phyloP scores from a whole-genome alignment of 139 green algal species.

The Chlorella sp. region DNA sequence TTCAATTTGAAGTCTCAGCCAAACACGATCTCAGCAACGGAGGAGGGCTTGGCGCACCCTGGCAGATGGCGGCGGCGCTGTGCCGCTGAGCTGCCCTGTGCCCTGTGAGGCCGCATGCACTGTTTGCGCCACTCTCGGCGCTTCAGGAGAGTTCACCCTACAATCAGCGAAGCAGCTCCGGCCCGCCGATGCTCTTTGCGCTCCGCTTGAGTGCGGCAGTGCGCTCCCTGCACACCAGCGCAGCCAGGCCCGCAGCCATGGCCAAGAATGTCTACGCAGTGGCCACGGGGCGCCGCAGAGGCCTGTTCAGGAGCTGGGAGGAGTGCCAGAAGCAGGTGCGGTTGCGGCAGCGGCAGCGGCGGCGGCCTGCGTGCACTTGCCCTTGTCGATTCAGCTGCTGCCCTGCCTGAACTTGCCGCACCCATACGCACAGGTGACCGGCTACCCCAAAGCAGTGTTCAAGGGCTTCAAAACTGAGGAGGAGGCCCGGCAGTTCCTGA shows the following conservation, averaged over 20 bases:
- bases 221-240: constrained; percentile 1
- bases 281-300: constrained; percentile 31
- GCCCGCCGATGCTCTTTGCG: background rate
- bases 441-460: background rate
- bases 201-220: background rate
- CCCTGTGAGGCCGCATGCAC: too few species aligned
- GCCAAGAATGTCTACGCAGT: constrained; percentile 28
- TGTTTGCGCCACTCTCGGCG: too few species aligned
- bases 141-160: background rate
- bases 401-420: too few species aligned
- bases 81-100: too few species aligned
- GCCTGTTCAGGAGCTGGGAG: constrained; percentile 50
- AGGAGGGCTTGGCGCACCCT: too few species aligned
- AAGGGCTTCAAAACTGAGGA: constrained; percentile 44
- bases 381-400: too few species aligned
- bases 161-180: background rate
- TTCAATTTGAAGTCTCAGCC: too few species aligned
- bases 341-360: too few species aligned
- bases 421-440: too few species aligned
- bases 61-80: too few species aligned
- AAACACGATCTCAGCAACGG: too few species aligned
- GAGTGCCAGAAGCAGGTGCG: constrained; percentile 34
- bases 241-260: constrained; percentile 5
- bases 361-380: too few species aligned
- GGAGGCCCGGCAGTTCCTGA: constrained; percentile 38